Evolutionary conservation across 768 basidiomycete species (phyloP).

Genomic region (Psilocybe azurescens): DNA sequence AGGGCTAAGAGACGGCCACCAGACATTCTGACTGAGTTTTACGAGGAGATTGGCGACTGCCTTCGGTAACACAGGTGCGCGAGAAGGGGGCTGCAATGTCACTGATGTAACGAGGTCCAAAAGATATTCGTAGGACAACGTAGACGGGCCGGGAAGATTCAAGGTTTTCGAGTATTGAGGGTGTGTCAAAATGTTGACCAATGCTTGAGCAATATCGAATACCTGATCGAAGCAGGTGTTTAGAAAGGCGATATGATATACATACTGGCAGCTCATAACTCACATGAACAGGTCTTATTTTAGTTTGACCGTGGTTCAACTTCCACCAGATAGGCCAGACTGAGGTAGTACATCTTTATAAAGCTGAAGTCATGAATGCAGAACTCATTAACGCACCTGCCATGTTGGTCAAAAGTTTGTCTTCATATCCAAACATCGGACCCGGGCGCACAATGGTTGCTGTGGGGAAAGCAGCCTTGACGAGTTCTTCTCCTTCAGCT

Average conservation of each 20-base stretch:
- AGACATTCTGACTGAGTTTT: constrained; percentile 64
- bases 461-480: constrained; percentile 79
- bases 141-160: constrained; percentile 88
- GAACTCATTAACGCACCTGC: constrained; percentile 60
- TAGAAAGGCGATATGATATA: constrained; percentile 19
- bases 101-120: constrained; percentile 79
- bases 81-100: constrained; percentile 76
- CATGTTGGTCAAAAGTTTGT: constrained; percentile 91
- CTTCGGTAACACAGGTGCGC: constrained; percentile 80
- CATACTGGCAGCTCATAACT: constrained; percentile 33
- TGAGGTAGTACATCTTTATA: constrained; percentile 32
- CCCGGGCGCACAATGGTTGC: constrained; percentile 91
- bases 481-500: constrained; percentile 86
- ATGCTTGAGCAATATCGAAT: constrained; percentile 91
- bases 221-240: constrained; percentile 54
- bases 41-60: constrained; percentile 67
- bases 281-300: constrained; percentile 92
- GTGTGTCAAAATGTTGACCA: constrained; percentile 74
- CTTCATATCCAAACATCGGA: constrained; percentile 92
- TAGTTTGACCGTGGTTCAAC: constrained; percentile 87
- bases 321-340: constrained; percentile 95
- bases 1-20: constrained; percentile 93
- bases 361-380: constrained; percentile 5
- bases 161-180: constrained; percentile 71
- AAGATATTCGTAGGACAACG: constrained; percentile 82